A percentile compares a stretch with the other conserved stretches of the same genome.
Conservation (phyloP, 495 filamentous ascomycete species). For the Lasiosphaeria hispida region DNA sequence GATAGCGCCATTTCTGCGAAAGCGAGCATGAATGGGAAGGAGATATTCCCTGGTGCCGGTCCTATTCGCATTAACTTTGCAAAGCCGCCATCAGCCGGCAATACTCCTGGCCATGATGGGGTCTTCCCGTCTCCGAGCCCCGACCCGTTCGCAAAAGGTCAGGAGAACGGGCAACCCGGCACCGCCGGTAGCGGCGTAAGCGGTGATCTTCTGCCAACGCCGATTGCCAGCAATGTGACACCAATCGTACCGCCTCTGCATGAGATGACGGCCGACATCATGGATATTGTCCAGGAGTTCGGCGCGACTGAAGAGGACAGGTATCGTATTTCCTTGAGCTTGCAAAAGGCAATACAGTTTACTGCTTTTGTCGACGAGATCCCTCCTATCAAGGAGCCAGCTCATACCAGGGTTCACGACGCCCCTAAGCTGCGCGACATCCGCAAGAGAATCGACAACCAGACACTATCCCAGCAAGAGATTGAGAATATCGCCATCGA, state of each 20-base stretch:
- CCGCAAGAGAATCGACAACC: constrained; percentile 95
- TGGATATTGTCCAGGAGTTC: constrained; percentile 83
- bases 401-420: constrained; percentile 87
- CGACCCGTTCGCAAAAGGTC: constrained; percentile 66
- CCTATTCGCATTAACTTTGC: constrained; percentile 95
- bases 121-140: constrained; percentile 92
- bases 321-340: constrained; percentile 65
- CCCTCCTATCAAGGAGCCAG: constrained; percentile 83
- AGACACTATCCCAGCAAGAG: constrained; percentile 76
- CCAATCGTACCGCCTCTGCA: constrained; percentile 69
- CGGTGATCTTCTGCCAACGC: constrained; percentile 43
- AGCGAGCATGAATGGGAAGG: constrained; percentile 84
- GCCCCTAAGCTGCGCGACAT: constrained; percentile 95
- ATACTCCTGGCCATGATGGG: constrained; percentile 79
- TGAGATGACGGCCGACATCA: constrained; percentile 78
- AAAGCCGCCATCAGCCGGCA: constrained; percentile 85
- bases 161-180: constrained; percentile 42
- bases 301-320: constrained; percentile 81
- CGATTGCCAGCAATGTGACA: constrained; percentile 44
- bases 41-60: constrained; percentile 96
- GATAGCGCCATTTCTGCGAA: constrained; percentile 90
- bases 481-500: constrained; percentile 87
- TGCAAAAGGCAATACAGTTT: constrained; percentile 74
- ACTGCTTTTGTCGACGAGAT: constrained; percentile 76
- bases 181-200: constrained; percentile 35